phyloP scores from a whole-genome alignment of 495 filamentous ascomycete species.

The Neurospora sp. region DNA sequence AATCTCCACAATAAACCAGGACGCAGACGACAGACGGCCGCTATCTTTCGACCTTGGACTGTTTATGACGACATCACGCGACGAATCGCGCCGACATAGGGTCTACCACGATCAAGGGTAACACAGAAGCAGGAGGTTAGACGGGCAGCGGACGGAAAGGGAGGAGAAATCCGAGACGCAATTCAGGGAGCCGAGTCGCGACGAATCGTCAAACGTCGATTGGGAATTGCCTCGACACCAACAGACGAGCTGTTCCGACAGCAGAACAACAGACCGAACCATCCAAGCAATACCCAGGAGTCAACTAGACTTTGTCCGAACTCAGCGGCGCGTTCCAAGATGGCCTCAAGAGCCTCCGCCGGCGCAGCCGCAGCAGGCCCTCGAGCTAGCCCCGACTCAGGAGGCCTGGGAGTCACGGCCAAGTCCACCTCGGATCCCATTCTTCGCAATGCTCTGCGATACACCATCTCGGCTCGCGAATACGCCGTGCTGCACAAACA shows the following conservation, averaged over 20 bases:
- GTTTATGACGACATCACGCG: background rate
- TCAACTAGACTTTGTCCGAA: background rate
- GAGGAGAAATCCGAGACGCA: background rate
- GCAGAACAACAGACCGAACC: background rate
- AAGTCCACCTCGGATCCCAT: slow-evolving; percentile 45
- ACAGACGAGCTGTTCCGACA: background rate
- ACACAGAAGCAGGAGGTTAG: background rate
- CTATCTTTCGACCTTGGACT: background rate
- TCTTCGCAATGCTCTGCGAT: slow-evolving; percentile 68
- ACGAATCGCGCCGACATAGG: background rate
- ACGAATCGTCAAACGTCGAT: background rate
- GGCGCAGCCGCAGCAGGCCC: slow-evolving; percentile 1
- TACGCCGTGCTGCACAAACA: slow-evolving; percentile 74
- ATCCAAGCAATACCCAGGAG: background rate
- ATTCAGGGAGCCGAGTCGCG: background rate
- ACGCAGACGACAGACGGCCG: background rate
- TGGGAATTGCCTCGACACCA: background rate
- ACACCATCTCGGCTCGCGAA: slow-evolving; percentile 75
- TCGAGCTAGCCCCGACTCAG: slow-evolving; percentile 8
- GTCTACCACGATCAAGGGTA: background rate
- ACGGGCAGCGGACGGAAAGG: background rate
- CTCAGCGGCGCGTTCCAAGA: slow-evolving; percentile 5
- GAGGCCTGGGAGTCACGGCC: slow-evolving; percentile 18
- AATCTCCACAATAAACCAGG: background rate
- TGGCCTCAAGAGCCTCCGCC: slow-evolving; percentile 17